Evolutionary conservation across 148 eudicot species (phyloP).

Genomic region (Mesembryanthemum crystallinum): DNA sequence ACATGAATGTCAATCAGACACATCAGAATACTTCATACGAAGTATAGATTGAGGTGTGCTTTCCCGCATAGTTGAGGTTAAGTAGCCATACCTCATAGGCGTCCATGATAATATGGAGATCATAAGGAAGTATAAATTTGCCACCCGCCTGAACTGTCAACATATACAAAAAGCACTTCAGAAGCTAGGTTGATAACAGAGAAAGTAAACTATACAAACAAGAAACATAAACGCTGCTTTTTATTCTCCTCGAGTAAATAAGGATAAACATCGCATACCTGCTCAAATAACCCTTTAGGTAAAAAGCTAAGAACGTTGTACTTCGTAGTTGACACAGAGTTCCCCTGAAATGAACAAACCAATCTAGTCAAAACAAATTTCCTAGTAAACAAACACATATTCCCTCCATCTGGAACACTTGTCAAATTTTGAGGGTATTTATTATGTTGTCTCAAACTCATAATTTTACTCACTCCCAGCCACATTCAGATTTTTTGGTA

Average conservation of each 20-base stretch:
- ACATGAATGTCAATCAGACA: neutral
- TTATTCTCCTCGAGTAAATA: neutral
- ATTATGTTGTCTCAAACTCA: neutral
- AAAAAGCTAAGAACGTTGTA: constrained; percentile 70
- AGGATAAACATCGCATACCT: constrained; percentile 44
- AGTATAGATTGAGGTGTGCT: constrained; percentile 4
- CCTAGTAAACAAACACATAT: neutral
- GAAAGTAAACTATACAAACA: constrained; percentile 3
- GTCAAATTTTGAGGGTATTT: too few species aligned
- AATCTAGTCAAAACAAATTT: constrained; percentile 18
- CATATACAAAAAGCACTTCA: constrained; percentile 21
- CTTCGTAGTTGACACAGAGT: constrained; percentile 85
- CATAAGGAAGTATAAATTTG: constrained; percentile 77
- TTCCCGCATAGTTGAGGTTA: neutral
- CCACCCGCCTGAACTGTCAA: constrained; percentile 90
- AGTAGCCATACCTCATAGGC: constrained; percentile 57
- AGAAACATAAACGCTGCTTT: neutral
- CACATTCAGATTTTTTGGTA: neutral
- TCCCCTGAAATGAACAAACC: constrained; percentile 51
- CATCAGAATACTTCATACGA: neutral
- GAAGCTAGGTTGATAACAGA: neutral
- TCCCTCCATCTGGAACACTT: neutral
- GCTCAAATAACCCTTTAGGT: constrained; percentile 89
- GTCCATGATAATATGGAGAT: constrained; percentile 80
- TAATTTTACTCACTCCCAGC: neutral